Base-by-base conservation (phyloP, 192 early-diverging fungal genomes). In the Backusella parvicylindrica region DNA sequence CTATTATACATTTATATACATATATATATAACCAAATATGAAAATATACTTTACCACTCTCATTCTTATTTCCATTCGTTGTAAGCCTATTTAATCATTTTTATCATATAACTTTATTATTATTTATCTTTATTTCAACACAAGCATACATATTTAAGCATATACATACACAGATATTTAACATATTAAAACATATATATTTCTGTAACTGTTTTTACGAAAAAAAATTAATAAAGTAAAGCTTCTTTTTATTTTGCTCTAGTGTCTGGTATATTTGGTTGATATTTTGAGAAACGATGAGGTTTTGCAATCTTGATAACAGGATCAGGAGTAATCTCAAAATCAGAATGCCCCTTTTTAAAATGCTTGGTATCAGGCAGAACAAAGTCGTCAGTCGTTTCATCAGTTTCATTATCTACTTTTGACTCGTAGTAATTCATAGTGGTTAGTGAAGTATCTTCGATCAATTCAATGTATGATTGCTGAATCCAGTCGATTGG, bases 401-500 rank as follows among this genome's bases (percentile, higher is more conserved):
- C 9, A 12, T 9, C 21, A 23, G 32, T 23, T 23, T 23, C n/a
- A 33, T 28, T 35, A 6, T 68, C 33, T 23, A 23, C 6, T 68
- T 60, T 60, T 13, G 66, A 68, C 9, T 68, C 66, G 8, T 68
- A 68, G 9, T 68, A 68, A 23, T 37, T 33, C 32, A 33, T 68
- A n/a, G 66, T 68, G 5, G 32, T 36, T 33, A 23, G 12, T 3
- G 66, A 68, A 35, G 36, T 36, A 68, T 68, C 66, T 23, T 68
- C 33, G 21, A 68, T 68, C 35, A 68, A 37, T 68, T 68, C 32
- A 33, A 68, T 68, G 21, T 68, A 68, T 21, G 66, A 37, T 36
- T 68, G 66, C 2, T 68, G 66, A 23, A 68, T 36, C 66, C 66
- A 68, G 35, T 68, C 66, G 9, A 23, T 68, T 33, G 66, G n/a